A percentile compares a stretch with the other conserved stretches of the same genome.
Conservation (phyloP, 1,284 basidiomycete genomes). For the Agroathelia rolfsii region DNA sequence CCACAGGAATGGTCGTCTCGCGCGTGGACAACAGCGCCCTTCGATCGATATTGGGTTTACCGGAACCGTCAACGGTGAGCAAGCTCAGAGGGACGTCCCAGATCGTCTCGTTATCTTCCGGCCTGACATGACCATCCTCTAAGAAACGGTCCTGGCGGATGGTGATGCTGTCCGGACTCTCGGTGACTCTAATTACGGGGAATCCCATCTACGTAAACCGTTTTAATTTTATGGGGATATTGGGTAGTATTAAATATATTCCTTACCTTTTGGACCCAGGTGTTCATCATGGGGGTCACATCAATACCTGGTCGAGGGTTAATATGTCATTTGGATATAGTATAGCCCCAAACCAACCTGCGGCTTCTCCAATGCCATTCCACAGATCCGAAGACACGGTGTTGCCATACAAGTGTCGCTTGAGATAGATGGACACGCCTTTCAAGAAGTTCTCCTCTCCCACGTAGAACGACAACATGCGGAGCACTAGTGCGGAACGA, state of each 20-base stretch:
- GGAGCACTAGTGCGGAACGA: slow-evolving; percentile 48
- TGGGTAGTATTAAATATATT: slow-evolving; percentile 14
- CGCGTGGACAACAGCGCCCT: slow-evolving; percentile 61
- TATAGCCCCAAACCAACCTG: slow-evolving; percentile 28
- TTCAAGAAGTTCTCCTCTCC: slow-evolving; percentile 85
- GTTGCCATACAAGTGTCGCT: slow-evolving; percentile 78
- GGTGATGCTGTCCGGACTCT: slow-evolving; percentile 58
- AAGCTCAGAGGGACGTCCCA: slow-evolving; percentile 81
- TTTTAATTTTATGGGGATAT: no score
- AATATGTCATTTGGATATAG: no score
- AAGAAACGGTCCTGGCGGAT: slow-evolving; percentile 91
- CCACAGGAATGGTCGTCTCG: slow-evolving; percentile 59
- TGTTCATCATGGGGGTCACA: slow-evolving; percentile 78
- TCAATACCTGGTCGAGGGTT: slow-evolving; percentile 70
- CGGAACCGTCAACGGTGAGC: slow-evolving; percentile 50
- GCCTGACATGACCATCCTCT: slow-evolving; percentile 69
- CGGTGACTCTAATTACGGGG: slow-evolving; percentile 83
- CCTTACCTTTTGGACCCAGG: slow-evolving; percentile 81
- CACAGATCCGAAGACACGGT: slow-evolving; percentile 85
- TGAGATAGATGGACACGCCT: slow-evolving; percentile 88
- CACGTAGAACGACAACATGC: slow-evolving; percentile 86
- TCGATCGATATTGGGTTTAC: slow-evolving; percentile 55
- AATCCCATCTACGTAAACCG: slow-evolving; percentile 63
- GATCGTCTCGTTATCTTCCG: slow-evolving; percentile 84
- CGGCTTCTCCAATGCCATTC: slow-evolving; percentile 78